Conservation (phyloP, 352 stramenopile species). For the Phytophthora hybrid region DNA sequence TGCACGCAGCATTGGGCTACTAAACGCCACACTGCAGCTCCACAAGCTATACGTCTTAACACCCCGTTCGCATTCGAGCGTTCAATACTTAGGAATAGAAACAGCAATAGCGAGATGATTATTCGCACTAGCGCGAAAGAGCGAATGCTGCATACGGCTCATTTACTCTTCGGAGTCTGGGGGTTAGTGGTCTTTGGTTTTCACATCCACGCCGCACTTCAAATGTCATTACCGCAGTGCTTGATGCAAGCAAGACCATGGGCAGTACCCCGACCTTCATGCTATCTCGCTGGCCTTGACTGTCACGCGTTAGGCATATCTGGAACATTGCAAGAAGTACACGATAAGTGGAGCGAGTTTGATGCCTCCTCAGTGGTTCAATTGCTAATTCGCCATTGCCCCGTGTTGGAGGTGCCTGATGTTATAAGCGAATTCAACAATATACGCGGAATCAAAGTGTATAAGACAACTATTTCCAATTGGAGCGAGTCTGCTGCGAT, state of each 20-base stretch:
- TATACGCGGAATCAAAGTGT: slow-evolving; percentile 43
- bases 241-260: slow-evolving; percentile 34
- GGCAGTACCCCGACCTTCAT: slow-evolving; percentile 29
- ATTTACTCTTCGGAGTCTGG: background rate
- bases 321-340: slow-evolving; percentile 22
- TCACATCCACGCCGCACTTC: slow-evolving; percentile 11
- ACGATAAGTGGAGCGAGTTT: slow-evolving; percentile 24
- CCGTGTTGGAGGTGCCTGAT: slow-evolving; percentile 23
- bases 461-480: slow-evolving; percentile 41
- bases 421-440: slow-evolving; percentile 28
- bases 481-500: slow-evolving; percentile 39
- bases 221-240: slow-evolving; percentile 17
- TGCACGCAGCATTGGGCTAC: too few species aligned
- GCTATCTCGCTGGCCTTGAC: slow-evolving; percentile 40
- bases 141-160: background rate
- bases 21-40: too few species aligned
- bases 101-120: background rate
- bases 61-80: too few species aligned
- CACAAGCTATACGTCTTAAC: too few species aligned
- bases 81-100: background rate
- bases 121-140: background rate
- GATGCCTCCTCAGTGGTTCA: slow-evolving; percentile 26
- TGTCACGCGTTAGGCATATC: slow-evolving; percentile 24
- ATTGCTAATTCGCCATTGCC: slow-evolving; percentile 44
- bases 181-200: slow-evolving; percentile 13